phyloP scores from a whole-genome alignment of 2,329 filamentous ascomycete species.

The Ascomycota sp. region DNA sequence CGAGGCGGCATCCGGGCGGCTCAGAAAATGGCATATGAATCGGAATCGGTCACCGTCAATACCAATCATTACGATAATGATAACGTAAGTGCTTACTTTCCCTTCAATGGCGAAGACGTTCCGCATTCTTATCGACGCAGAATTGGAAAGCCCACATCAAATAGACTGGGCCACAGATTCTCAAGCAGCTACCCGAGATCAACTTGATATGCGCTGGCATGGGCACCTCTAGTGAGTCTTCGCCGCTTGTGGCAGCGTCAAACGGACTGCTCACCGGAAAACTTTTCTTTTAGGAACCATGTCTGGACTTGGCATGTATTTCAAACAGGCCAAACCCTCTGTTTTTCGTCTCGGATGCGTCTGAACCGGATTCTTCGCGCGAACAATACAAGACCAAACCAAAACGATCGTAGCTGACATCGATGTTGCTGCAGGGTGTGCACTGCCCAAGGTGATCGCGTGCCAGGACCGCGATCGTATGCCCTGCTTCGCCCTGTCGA shows the following conservation, averaged over 20 bases:
- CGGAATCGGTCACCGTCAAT: slow-evolving; percentile 24
- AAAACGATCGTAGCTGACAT: background rate
- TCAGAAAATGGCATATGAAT: slow-evolving; percentile 17
- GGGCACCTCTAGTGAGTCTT: slow-evolving; percentile 28
- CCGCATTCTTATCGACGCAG: too few species aligned
- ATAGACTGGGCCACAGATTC: slow-evolving; percentile 40
- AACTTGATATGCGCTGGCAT: slow-evolving; percentile 34
- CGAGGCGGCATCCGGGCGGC: slow-evolving; percentile 32
- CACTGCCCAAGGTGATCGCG: slow-evolving; percentile 33
- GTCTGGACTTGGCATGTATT: slow-evolving; percentile 27
- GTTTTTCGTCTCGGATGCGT: slow-evolving; percentile 16
- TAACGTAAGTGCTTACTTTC: slow-evolving; percentile 5
- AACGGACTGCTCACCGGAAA: too few species aligned
- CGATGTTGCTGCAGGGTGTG: slow-evolving; percentile 21
- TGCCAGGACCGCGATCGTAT: slow-evolving; percentile 36
- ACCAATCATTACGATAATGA: slow-evolving; percentile 37
- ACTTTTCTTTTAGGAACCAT: slow-evolving; percentile 12
- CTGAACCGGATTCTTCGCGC: background rate
- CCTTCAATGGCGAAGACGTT: background rate
- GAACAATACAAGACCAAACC: too few species aligned
- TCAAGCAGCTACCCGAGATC: slow-evolving; percentile 33
- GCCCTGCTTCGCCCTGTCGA: slow-evolving; percentile 25
- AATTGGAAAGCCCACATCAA: slow-evolving; percentile 33
- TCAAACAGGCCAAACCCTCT: slow-evolving; percentile 27
- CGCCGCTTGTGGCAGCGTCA: too few species aligned